Evolutionary conservation across 83 land plant species (phyloP).

Genomic region (Thuja plicata): DNA sequence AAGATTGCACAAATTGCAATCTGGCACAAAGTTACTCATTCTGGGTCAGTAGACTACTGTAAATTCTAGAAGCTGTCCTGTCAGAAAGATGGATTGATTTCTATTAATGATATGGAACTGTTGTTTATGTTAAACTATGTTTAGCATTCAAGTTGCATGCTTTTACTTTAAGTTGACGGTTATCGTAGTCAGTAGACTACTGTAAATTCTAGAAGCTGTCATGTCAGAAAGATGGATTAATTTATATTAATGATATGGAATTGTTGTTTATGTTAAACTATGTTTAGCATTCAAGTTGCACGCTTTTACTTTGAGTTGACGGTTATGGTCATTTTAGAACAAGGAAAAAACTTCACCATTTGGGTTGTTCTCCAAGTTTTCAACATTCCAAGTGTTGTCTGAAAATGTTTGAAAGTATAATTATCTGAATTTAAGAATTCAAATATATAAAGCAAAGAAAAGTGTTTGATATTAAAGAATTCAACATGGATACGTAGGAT

Average conservation of each 20-base stretch:
- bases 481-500: too few species aligned
- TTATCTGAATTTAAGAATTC: too few species aligned
- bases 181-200: conserved; percentile 5
- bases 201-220: neutral
- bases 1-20: neutral
- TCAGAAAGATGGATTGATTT: neutral
- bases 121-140: neutral
- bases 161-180: too few species aligned
- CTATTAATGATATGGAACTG: neutral
- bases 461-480: too few species aligned
- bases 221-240: neutral
- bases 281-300: neutral
- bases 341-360: too few species aligned
- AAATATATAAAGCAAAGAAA: too few species aligned
- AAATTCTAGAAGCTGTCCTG: neutral
- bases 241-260: neutral
- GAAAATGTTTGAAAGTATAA: too few species aligned
- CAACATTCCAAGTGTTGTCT: too few species aligned
- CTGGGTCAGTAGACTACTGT: conserved; percentile 2
- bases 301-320: too few species aligned
- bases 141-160: neutral
- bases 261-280: neutral
- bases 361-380: too few species aligned
- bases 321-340: too few species aligned
- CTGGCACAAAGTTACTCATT: neutral